phyloP scores from a whole-genome alignment of 768 basidiomycete genomes.

The Cystoderma amianthinum region DNA sequence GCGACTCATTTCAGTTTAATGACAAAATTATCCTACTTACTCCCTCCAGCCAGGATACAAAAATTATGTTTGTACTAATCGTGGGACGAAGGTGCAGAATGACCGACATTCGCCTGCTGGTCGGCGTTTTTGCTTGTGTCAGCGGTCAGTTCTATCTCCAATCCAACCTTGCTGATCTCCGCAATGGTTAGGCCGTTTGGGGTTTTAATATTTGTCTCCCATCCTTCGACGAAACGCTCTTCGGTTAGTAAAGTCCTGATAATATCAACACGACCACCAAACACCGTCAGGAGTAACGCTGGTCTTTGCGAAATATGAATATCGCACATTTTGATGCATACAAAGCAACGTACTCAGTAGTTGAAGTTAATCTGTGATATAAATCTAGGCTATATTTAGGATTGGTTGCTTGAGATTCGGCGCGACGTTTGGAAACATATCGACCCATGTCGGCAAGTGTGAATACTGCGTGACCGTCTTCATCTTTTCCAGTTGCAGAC shows the following conservation, averaged over 20 bases:
- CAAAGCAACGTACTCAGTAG: not conserved
- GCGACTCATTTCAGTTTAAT: too few relatives aligned
- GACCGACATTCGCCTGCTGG: too few relatives aligned
- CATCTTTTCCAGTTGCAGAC: conserved; percentile 52
- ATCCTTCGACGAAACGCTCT: conserved; percentile 58
- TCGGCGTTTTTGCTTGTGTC: too few relatives aligned
- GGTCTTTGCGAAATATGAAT: not conserved
- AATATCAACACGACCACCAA: conserved; percentile 50
- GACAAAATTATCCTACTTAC: too few relatives aligned
- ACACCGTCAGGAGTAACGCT: conserved; percentile 4
- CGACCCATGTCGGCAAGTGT: conserved; percentile 53
- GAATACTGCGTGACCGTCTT: conserved; percentile 37
- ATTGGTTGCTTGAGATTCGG: not conserved
- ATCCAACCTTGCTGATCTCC: too few relatives aligned
- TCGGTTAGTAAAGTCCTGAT: conserved; percentile 45
- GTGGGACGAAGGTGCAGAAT: too few relatives aligned
- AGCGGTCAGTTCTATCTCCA: too few relatives aligned
- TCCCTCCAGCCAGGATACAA: too few relatives aligned
- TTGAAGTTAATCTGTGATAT: not conserved
- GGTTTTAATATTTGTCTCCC: conserved; percentile 54
- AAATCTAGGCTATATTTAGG: not conserved
- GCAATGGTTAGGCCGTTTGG: too few relatives aligned
- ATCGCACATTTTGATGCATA: not conserved
- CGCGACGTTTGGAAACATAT: conserved; percentile 45
- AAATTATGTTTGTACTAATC: too few relatives aligned